phyloP scores from a whole-genome alignment of 345 rosid genomes.

The Eucalyptus guilfoylei region DNA sequence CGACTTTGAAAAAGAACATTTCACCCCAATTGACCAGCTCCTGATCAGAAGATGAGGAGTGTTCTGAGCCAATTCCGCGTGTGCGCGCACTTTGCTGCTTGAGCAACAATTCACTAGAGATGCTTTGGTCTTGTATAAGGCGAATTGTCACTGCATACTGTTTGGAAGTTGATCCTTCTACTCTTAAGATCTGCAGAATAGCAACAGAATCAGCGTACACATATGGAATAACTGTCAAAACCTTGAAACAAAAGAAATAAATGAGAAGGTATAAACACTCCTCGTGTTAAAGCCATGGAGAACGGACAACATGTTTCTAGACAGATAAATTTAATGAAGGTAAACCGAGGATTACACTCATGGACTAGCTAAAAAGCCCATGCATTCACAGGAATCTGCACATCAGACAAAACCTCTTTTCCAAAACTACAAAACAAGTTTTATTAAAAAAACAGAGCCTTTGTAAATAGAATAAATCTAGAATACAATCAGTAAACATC shows the following conservation, averaged over 20 bases:
- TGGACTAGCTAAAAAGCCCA: neutral
- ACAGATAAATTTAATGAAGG: neutral
- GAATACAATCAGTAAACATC: neutral
- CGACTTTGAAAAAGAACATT: conserved; percentile 82
- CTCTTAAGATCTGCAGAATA: conserved; percentile 57
- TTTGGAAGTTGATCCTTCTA: conserved; percentile 49
- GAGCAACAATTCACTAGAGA: conserved; percentile 27
- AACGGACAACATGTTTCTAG: neutral
- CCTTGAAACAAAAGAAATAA: neutral
- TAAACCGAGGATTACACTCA: neutral
- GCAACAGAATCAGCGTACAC: neutral
- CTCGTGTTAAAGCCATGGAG: neutral
- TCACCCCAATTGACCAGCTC: conserved; percentile 74
- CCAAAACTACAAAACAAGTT: neutral
- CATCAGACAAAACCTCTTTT: neutral
- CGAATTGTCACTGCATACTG: conserved; percentile 51
- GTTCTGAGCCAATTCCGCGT: conserved; percentile 48
- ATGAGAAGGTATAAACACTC: neutral
- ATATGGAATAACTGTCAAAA: neutral
- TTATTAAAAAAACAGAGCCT: neutral
- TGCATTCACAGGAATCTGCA: neutral
- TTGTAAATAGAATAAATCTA: neutral
- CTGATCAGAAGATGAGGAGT: conserved; percentile 27
- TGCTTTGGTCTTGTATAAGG: conserved; percentile 34
- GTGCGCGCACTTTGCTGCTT: conserved; percentile 89